phyloP scores from a whole-genome alignment of 1,139 yeast species.

The Yamadazyma kanchanaburiensis region DNA sequence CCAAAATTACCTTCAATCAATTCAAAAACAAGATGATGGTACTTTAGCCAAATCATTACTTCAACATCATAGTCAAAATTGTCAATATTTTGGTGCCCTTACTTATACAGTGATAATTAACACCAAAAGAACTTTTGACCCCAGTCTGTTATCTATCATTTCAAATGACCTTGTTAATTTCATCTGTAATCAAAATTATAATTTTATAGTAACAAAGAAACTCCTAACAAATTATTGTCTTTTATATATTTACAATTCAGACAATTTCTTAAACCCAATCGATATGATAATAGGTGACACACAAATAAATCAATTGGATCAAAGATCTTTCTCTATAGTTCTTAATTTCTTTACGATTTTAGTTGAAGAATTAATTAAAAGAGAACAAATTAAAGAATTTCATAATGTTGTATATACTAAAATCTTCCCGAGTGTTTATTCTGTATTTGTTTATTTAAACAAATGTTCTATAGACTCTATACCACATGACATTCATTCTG shows the following conservation, averaged over 20 bases:
- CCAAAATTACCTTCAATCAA: constrained; percentile 50
- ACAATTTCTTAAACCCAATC: background rate
- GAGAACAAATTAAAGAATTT: constrained; percentile 19
- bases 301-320: constrained; percentile 4
- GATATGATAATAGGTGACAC: no score
- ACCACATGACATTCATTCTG: constrained; percentile 14
- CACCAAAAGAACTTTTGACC: constrained; percentile 18
- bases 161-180: constrained; percentile 8
- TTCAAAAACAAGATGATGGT: constrained; percentile 55
- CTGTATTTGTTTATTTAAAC: constrained; percentile 3
- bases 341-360: constrained; percentile 45
- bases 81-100: constrained; percentile 70
- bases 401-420: constrained; percentile 27
- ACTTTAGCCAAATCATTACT: constrained; percentile 49
- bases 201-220: constrained; percentile 28
- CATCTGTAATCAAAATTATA: constrained; percentile 5
- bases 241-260: constrained; percentile 36
- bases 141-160: constrained; percentile 7
- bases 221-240: constrained; percentile 52
- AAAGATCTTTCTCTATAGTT: constrained; percentile 11
- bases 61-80: constrained; percentile 37
- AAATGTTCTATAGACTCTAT: constrained; percentile 1
- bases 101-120: constrained; percentile 61
- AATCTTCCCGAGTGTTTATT: constrained; percentile 10
- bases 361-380: constrained; percentile 53